phyloP scores from a whole-genome alignment of 1,284 basidiomycete species.

The Ganoderma sinense region DNA sequence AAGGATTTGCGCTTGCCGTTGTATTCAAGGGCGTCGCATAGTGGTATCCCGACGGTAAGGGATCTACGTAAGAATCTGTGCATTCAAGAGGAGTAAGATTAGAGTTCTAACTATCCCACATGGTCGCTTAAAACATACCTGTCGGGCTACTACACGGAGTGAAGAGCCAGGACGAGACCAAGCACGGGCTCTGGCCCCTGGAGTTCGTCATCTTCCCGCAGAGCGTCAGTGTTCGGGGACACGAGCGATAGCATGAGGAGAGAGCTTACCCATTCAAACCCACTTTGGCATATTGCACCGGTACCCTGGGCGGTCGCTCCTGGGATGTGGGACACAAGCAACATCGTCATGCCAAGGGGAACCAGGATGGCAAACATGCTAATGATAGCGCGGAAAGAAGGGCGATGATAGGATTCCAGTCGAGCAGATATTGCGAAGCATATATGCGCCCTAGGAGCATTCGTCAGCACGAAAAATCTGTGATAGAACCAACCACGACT shows the following conservation, averaged over 20 bases:
- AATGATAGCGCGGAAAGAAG: not conserved
- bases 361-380: slow-evolving; percentile 13
- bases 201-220: slow-evolving; percentile 24
- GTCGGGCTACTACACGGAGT: slow-evolving; percentile 18
- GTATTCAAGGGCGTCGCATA: slow-evolving; percentile 18
- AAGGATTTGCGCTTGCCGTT: slow-evolving; percentile 17
- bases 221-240: not conserved
- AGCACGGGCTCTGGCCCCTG: slow-evolving; percentile 26
- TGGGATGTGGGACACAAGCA: not conserved
- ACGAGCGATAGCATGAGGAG: not conserved
- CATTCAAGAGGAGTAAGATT: not conserved
- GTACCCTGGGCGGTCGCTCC: slow-evolving; percentile 19
- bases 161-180: slow-evolving; percentile 25
- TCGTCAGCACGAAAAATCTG: not conserved
- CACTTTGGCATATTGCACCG: slow-evolving; percentile 15
- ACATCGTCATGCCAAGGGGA: not conserved
- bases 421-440: not conserved
- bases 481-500: not conserved
- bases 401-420: not conserved
- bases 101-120: not conserved
- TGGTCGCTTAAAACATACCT: slow-evolving; percentile 5
- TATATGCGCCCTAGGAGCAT: slow-evolving; percentile 1
- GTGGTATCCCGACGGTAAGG: slow-evolving; percentile 14
- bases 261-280: slow-evolving; percentile 22
- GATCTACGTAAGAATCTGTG: slow-evolving; percentile 20